Evolutionary conservation across 192 early-diverging fungal species (phyloP).

Genomic region (Entomortierella parvispora): DNA sequence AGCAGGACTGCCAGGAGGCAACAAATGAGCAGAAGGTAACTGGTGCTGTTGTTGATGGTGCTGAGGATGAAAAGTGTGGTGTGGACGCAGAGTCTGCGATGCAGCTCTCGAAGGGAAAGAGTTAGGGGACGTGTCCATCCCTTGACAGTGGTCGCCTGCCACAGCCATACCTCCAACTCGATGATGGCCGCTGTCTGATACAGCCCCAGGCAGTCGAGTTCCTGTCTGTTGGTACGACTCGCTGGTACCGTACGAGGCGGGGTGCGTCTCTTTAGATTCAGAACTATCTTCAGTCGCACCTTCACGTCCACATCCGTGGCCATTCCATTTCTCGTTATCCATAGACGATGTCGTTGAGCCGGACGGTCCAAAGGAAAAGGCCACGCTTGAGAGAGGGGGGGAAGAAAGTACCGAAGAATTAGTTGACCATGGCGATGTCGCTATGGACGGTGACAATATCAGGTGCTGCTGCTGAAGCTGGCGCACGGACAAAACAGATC

Average conservation of each 20-base stretch:
- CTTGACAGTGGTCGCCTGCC: too few species aligned
- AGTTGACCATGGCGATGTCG: slow-evolving; percentile 35
- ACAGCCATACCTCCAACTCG: too few species aligned
- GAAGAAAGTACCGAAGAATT: slow-evolving; percentile 31
- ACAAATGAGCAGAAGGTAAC: too few species aligned
- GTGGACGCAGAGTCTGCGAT: not conserved
- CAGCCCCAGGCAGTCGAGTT: too few species aligned
- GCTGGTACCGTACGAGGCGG: too few species aligned
- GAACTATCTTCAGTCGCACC: not conserved
- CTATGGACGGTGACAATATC: not conserved
- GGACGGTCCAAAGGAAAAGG: not conserved
- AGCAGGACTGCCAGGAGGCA: too few species aligned
- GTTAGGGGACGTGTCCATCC: too few species aligned
- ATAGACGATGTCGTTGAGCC: slow-evolving; percentile 37
- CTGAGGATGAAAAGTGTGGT: not conserved
- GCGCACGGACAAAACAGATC: not conserved
- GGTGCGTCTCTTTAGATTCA: not conserved
- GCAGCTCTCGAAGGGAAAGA: too few species aligned
- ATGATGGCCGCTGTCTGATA: too few species aligned
- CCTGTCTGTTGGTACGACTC: too few species aligned
- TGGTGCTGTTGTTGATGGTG: not conserved
- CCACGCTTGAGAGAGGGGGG: slow-evolving; percentile 30
- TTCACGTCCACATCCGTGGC: not conserved
- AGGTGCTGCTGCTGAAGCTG: not conserved
- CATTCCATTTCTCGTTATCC: slow-evolving; percentile 34